A percentile compares a stretch with the other conserved stretches of the same genome.
phyloP scores from a whole-genome alignment of 2,329 filamentous ascomycete genomes.

The Stagonosporopsis cucurbitacearum region DNA sequence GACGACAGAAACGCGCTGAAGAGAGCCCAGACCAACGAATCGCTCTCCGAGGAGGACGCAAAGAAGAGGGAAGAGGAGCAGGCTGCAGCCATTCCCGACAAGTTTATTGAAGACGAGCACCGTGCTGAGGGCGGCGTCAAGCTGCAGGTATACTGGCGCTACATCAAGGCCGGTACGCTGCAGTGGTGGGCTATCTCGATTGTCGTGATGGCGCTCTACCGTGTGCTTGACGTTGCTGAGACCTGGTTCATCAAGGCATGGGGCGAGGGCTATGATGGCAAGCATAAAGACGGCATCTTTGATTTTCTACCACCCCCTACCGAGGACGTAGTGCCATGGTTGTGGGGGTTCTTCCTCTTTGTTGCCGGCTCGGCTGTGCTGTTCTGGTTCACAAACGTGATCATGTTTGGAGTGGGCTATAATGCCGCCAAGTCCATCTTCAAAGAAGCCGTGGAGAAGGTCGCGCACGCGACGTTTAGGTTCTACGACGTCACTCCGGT shows the following conservation, averaged over 20 bases:
- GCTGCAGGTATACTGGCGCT: slow-evolving; percentile 79
- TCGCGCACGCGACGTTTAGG: slow-evolving; percentile 82
- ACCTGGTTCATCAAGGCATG: slow-evolving; percentile 86
- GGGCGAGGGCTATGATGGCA: slow-evolving; percentile 73
- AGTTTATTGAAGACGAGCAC: slow-evolving; percentile 81
- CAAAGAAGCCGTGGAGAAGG: slow-evolving; percentile 71
- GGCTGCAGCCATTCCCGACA: slow-evolving; percentile 67
- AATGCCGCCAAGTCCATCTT: slow-evolving; percentile 79
- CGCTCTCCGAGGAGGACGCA: slow-evolving; percentile 44
- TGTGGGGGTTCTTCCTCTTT: slow-evolving; percentile 72
- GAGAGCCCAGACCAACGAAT: slow-evolving; percentile 47
- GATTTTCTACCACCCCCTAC: slow-evolving; percentile 69
- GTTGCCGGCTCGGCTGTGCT: slow-evolving; percentile 43
- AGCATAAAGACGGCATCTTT: slow-evolving; percentile 37
- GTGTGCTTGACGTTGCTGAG: slow-evolving; percentile 69
- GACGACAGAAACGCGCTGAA: slow-evolving; percentile 54
- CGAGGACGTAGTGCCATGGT: slow-evolving; percentile 74
- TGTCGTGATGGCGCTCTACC: slow-evolving; percentile 66
- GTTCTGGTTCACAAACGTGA: slow-evolving; percentile 67
- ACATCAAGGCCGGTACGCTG: slow-evolving; percentile 80
- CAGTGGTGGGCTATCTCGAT: slow-evolving; percentile 74
- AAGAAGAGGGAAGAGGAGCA: slow-evolving; percentile 48
- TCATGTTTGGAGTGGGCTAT: slow-evolving; percentile 80
- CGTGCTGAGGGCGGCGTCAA: slow-evolving; percentile 78
- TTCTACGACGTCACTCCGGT: slow-evolving; percentile 92